Percentiles rank a stretch among this genome's conserved stretches.
These are phyloP conservation scores for Lanmaoa rubissima DNA, from an alignment of 768 basidiomycete genomes.

Conservation along the genomic window DNA sequence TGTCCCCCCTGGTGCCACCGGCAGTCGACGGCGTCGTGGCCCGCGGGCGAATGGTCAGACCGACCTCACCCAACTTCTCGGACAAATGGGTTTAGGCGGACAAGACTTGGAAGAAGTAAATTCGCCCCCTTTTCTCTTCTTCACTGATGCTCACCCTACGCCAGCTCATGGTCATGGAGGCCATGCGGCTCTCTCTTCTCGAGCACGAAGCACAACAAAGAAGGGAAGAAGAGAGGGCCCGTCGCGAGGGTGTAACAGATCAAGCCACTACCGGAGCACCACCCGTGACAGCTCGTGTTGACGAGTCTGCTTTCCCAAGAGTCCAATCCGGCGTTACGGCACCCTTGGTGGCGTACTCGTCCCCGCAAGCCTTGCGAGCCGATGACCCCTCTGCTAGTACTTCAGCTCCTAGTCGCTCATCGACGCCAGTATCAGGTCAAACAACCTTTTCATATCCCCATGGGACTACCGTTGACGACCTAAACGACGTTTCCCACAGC, in stretches of 20 bases:
- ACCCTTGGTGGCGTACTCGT: not conserved
- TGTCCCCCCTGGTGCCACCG: conserved; percentile 31
- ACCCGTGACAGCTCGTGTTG: conserved; percentile 1
- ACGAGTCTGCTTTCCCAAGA: conserved; percentile 4
- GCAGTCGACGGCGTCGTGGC: conserved; percentile 59
- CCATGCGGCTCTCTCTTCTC: conserved; percentile 91
- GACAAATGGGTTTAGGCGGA: conserved; percentile 67
- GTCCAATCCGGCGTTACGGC: conserved; percentile 4
- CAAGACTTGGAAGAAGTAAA: conserved; percentile 91
- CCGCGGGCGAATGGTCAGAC: conserved; percentile 48
- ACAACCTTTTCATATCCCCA: conserved; percentile 29
- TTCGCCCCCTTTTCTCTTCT: conserved; percentile 23
- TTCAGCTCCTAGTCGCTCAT: conserved; percentile 25
- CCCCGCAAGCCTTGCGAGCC: conserved; percentile 8
- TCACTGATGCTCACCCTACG: conserved; percentile 11
- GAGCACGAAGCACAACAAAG: conserved; percentile 95
- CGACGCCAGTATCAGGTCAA: conserved; percentile 37
- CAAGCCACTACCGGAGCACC: conserved; percentile 33
- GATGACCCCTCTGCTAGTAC: conserved; percentile 12
- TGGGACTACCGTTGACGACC: conserved; percentile 26
- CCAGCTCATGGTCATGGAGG: conserved; percentile 98
- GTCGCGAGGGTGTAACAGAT: conserved; percentile 42
- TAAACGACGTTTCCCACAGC: conserved; percentile 30
- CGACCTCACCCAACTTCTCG: conserved; percentile 62
- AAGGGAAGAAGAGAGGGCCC: conserved; percentile 68